Percentiles rank a stretch among this genome's conserved stretches.
phyloP scores from a whole-genome alignment of 148 eudicot genomes.

The Fagopyrum esculentum region DNA sequence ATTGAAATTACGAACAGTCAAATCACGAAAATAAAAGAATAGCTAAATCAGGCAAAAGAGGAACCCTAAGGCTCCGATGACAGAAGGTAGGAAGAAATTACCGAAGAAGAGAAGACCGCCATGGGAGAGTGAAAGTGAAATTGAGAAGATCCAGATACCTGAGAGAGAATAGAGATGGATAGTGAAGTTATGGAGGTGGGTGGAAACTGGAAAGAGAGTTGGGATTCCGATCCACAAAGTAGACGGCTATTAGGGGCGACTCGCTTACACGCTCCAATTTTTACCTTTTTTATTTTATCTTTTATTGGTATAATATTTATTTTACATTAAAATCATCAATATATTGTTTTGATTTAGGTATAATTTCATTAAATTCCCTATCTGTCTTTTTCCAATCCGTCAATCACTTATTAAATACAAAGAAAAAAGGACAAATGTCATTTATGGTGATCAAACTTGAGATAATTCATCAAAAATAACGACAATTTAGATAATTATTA shows the following conservation, averaged over 20 bases:
- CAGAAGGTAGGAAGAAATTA: neutral
- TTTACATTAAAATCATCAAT: neutral
- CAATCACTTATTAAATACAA: neutral
- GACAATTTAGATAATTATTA: no score
- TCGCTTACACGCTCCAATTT: conserved; percentile 2
- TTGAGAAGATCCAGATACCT: conserved; percentile 10
- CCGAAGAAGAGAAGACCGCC: conserved; percentile 4
- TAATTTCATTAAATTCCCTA: neutral
- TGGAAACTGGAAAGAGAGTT: conserved; percentile 8
- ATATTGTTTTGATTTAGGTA: neutral
- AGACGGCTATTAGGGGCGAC: neutral
- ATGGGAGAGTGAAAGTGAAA: neutral
- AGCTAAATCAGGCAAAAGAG: neutral
- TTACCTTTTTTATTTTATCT: neutral
- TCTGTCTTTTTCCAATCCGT: neutral
- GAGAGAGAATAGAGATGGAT: neutral
- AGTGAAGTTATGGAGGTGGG: conserved; percentile 7
- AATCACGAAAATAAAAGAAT: neutral
- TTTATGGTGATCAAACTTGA: no score
- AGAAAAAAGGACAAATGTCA: no score
- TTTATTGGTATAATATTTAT: neutral
- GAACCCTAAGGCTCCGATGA: neutral
- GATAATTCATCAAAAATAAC: no score
- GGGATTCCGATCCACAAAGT: conserved; percentile 8
- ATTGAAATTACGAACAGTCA: neutral